A percentile compares a stretch with the other conserved stretches of the same genome.
Conservation (phyloP, 2,329 filamentous ascomycete species). For the Aschersonia sp. region DNA sequence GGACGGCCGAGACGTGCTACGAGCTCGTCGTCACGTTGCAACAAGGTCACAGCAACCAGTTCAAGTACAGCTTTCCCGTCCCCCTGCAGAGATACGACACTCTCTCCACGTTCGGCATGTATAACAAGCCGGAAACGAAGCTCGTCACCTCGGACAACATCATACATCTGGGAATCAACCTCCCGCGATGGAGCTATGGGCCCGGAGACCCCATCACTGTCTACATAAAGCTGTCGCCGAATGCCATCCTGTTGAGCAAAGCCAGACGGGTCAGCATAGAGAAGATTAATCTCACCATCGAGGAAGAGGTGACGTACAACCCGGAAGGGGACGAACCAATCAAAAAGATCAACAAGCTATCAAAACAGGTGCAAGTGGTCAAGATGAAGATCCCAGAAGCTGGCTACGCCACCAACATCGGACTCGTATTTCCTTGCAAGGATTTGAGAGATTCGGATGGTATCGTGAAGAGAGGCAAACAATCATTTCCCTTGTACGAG, state of each 20-base stretch:
- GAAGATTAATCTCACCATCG: conserved; percentile 85
- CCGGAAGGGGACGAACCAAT: conserved; percentile 92
- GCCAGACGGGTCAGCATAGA: conserved; percentile 86
- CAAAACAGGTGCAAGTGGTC: conserved; percentile 69
- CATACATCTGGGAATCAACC: conserved; percentile 78
- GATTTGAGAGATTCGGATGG: conserved; percentile 80
- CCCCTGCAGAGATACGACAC: conserved; percentile 91
- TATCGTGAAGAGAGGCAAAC: conserved; percentile 69
- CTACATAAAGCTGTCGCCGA: conserved; percentile 87
- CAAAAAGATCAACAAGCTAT: conserved; percentile 75
- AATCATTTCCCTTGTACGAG: conserved; percentile 78
- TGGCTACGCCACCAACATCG: conserved; percentile 86
- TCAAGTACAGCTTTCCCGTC: conserved; percentile 82
- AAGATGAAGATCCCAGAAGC: conserved; percentile 77
- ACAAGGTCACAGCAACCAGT: conserved; percentile 74
- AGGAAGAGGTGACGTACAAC: conserved; percentile 98
- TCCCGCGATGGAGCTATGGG: conserved; percentile 93
- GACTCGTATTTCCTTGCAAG: conserved; percentile 79
- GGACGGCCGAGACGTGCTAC: conserved; percentile 94
- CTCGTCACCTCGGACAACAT: conserved; percentile 79
- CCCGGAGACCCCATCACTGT: conserved; percentile 90
- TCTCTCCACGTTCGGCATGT: conserved; percentile 97
- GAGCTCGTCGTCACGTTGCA: conserved; percentile 94
- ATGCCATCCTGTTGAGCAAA: conserved; percentile 81
- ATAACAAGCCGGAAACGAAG: conserved; percentile 85